These are phyloP conservation scores for Croton setiger DNA, from an alignment of 441 rosid species.

Conservation along the genomic window DNA sequence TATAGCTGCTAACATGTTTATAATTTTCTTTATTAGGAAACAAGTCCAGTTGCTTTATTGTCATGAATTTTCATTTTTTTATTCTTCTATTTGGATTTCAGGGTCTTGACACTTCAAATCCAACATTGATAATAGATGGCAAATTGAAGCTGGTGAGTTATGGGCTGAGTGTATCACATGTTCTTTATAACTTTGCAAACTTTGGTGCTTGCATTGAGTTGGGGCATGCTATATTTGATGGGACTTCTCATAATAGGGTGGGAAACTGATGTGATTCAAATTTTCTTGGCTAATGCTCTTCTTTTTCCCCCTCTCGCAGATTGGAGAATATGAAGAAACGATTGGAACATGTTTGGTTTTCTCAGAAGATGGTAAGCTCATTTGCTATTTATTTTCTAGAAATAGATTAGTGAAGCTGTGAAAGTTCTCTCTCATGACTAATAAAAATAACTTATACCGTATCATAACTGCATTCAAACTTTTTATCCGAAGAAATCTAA, in stretches of 20 bases:
- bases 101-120: slow-evolving; percentile 59
- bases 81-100: slow-evolving; percentile 21
- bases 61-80: neutral
- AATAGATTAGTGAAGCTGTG: neutral
- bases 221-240: neutral
- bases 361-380: slow-evolving; percentile 44
- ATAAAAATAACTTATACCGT: neutral
- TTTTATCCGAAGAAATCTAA: too few relatives aligned
- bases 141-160: slow-evolving; percentile 56
- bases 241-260: neutral
- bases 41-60: neutral
- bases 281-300: neutral
- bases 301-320: slow-evolving; percentile 27
- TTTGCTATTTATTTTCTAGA: neutral
- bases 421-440: neutral
- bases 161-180: neutral
- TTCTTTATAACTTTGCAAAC: neutral
- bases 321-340: slow-evolving; percentile 63
- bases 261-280: neutral
- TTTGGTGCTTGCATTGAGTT: neutral
- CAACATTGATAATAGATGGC: slow-evolving; percentile 44
- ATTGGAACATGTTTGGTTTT: slow-evolving; percentile 55
- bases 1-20: neutral
- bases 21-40: neutral
- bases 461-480: neutral